Evolutionary conservation across 2,329 filamentous ascomycete species (phyloP).

Genomic region (Stromatinia cepivora): DNA sequence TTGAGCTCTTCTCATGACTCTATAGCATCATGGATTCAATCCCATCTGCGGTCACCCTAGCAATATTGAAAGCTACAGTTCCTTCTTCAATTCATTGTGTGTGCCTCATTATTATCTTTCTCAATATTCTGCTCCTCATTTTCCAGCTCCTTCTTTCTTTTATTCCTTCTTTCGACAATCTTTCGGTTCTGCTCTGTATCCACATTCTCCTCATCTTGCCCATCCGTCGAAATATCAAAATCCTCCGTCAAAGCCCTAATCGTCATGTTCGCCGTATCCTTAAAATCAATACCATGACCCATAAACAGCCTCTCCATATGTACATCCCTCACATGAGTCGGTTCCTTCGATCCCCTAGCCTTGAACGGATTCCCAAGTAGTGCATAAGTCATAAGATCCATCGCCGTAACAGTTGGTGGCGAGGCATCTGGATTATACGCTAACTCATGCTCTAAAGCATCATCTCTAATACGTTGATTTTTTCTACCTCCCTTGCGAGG

Average conservation of each 20-base stretch:
- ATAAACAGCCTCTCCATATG: slow-evolving; percentile 8
- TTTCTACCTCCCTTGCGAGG: neutral
- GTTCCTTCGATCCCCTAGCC: neutral
- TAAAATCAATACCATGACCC: neutral
- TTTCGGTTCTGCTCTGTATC: neutral
- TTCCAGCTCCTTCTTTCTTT: neutral
- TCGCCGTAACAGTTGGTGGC: neutral
- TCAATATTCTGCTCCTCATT: neutral
- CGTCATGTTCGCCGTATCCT: slow-evolving; percentile 13
- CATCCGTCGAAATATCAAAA: slow-evolving; percentile 15
- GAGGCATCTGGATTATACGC: slow-evolving; percentile 8
- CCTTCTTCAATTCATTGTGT: neutral
- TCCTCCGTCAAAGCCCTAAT: slow-evolving; percentile 10
- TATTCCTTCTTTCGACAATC: neutral
- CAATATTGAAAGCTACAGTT: neutral
- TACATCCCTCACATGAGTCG: neutral
- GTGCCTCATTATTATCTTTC: neutral
- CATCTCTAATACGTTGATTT: slow-evolving; percentile 5
- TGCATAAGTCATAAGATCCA: slow-evolving; percentile 33
- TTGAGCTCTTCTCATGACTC: neutral
- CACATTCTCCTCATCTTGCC: neutral
- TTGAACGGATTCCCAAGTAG: slow-evolving; percentile 29
- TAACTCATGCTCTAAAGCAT: slow-evolving; percentile 15
- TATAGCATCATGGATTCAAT: neutral
- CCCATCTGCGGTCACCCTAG: neutral